These are phyloP conservation scores for Harringtonia aguacate DNA, from an alignment of 2,329 filamentous ascomycete species.

Conservation along the genomic window DNA sequence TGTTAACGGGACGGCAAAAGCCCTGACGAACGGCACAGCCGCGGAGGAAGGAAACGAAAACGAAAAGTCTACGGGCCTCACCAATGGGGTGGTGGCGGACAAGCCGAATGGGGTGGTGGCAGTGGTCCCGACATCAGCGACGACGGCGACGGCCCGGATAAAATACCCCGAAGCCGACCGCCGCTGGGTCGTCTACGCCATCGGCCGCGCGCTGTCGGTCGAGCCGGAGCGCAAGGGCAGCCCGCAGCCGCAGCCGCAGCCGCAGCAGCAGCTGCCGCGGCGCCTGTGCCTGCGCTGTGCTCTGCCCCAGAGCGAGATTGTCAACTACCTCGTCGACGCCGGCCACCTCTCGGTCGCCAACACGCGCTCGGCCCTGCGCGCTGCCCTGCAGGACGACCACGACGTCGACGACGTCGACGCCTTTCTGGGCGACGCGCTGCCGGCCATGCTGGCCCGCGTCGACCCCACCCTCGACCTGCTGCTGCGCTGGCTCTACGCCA, in stretches of 20 bases:
- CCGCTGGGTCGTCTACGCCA: conserved; percentile 53
- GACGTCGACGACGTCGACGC: conserved; percentile 30
- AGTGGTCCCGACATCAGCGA: background rate
- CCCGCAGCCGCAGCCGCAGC: too few species aligned
- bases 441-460: conserved; percentile 50
- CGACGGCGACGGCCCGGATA: background rate
- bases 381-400: conserved; percentile 28
- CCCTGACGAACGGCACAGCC: conserved; percentile 1
- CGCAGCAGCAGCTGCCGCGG: conserved; percentile 1
- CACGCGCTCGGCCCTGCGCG: conserved; percentile 44
- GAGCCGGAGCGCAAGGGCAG: too few species aligned
- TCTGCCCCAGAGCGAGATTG: conserved; percentile 40
- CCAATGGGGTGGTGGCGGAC: conserved; percentile 15
- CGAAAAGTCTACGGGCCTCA: conserved; percentile 16
- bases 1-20: background rate
- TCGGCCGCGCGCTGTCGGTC: conserved; percentile 44
- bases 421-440: conserved; percentile 49
- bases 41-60: background rate
- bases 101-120: background rate
- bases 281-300: conserved; percentile 24
- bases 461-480: conserved; percentile 60
- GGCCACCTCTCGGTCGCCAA: conserved; percentile 52
- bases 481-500: conserved; percentile 52
- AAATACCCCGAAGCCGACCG: conserved; percentile 47
- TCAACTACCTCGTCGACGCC: conserved; percentile 48